These are phyloP conservation scores for Capsicum rhomboideum DNA, from an alignment of 257 asterid species.

Conservation along the genomic window DNA sequence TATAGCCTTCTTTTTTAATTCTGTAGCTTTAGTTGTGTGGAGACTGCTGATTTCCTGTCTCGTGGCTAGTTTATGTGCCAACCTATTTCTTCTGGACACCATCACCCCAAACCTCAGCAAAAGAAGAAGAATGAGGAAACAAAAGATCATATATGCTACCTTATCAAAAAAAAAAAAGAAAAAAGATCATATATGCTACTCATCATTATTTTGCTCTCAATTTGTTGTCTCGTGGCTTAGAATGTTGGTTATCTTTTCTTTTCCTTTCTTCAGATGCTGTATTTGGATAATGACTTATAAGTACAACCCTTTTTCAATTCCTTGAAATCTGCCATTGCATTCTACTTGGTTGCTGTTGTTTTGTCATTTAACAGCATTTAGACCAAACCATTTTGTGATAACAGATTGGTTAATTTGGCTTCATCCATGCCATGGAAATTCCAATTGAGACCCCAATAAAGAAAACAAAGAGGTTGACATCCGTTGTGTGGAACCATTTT, in stretches of 20 bases:
- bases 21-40: neutral
- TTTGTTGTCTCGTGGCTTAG: neutral
- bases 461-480: slow-evolving; percentile 90
- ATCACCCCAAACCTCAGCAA: neutral
- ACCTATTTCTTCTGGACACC: neutral
- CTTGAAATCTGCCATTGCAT: neutral
- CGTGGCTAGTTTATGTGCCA: neutral
- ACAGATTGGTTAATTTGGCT: slow-evolving; percentile 25
- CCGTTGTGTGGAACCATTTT: slow-evolving; percentile 94
- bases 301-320: neutral
- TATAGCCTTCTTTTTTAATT: neutral
- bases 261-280: neutral
- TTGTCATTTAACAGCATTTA: neutral
- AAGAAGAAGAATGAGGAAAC: neutral
- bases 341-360: neutral
- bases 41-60: neutral
- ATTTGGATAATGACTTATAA: neutral
- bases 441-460: slow-evolving; percentile 60
- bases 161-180: too few relatives aligned
- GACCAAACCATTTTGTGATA: neutral
- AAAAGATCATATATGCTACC: too few relatives aligned
- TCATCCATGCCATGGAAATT: slow-evolving; percentile 56
- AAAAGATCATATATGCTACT: neutral
- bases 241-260: neutral
- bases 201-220: neutral